Base-by-base conservation (phyloP, 441 rosid genomes). In the Gossypium lobatum region DNA sequence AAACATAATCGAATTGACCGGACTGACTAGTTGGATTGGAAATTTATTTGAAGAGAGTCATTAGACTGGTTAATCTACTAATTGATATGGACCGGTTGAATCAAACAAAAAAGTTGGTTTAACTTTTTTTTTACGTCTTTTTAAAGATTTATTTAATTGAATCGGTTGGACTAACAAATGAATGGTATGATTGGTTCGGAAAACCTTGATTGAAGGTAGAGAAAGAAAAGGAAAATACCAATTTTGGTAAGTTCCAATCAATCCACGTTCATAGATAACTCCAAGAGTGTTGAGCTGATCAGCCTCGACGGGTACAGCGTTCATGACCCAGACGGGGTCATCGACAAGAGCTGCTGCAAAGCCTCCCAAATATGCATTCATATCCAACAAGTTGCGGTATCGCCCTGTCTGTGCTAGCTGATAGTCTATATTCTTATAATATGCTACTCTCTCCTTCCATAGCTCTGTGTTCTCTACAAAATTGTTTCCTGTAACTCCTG, bases 241-340 rank as follows among this genome's bases (percentile, higher is more conserved):
- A 73, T 81, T 87, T 58, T 89, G 93, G 78, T 89, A 87, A 0
- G 91, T 87, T 73, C 93, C 93, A 1, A 89, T 85, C 53, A 89
- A 69, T n/a, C 93, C 93, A 0, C 93, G 89, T 78, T 89, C 91
- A 54, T 84, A 89, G 6, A 89, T 76, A 25, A 81, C 85, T 53
- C 93, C 91, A 1, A 89, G 91, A 0, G 91, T 86, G 75, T 87
- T 82, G 74, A 65, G 62, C 46, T 66, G 64, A 26, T 60, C 62
- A 0, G 84, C 89, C 69, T 89, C 87, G 9, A 82, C 84, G 0
- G 93, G 90, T 34, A 87, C 89, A 3, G 83, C 39, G 71, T 89
- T 89, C 93, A 86, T 89, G 48, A 83, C 87, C 93, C 93, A 89
- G 10, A 80, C 84, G 25, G 88, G 91, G 46, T 89, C 93, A 52